A percentile compares a stretch with the other conserved stretches of the same genome.
These are phyloP conservation scores for Paecilomyces dactylethromorphus DNA, from an alignment of 2,329 filamentous ascomycete genomes.

Conservation along the genomic window DNA sequence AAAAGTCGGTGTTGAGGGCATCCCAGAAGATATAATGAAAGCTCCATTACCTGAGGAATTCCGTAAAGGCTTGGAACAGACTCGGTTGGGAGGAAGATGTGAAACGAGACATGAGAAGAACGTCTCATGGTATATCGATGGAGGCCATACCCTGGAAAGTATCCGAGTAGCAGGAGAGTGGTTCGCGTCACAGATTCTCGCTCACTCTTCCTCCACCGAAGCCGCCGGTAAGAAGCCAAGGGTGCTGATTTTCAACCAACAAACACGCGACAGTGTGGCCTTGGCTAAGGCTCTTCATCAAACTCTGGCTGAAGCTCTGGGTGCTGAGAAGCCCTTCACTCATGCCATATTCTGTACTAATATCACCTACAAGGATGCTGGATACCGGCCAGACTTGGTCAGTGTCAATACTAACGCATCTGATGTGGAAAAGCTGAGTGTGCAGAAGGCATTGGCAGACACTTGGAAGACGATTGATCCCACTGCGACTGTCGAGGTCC, in stretches of 20 bases:
- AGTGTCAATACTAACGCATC: constrained; percentile 54
- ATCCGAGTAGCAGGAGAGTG: constrained; percentile 69
- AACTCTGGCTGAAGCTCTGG: constrained; percentile 42
- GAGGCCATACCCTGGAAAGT: constrained; percentile 81
- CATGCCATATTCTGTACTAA: constrained; percentile 80
- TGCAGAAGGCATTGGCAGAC: constrained; percentile 61
- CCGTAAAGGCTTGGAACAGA: constrained; percentile 57
- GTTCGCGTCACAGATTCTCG: constrained; percentile 55
- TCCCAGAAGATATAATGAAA: constrained; percentile 31
- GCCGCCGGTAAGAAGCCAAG: constrained; percentile 37
- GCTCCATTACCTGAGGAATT: constrained; percentile 55
- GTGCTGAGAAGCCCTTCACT: constrained; percentile 50
- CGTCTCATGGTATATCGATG: constrained; percentile 75
- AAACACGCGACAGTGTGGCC: constrained; percentile 67
- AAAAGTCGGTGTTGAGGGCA: constrained; percentile 24
- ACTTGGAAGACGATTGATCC: constrained; percentile 55
- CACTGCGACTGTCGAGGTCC: constrained; percentile 48
- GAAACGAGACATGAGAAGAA: constrained; percentile 56
- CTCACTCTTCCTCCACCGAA: constrained; percentile 25
- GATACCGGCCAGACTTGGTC: constrained; percentile 58
- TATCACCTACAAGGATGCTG: constrained; percentile 54
- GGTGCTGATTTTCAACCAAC: constrained; percentile 84
- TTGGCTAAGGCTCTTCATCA: constrained; percentile 59
- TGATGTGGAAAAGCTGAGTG: constrained; percentile 53
- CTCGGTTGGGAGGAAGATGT: constrained; percentile 69